Conservation (phyloP, 805 yeast species). For the Clavispora fructus region DNA sequence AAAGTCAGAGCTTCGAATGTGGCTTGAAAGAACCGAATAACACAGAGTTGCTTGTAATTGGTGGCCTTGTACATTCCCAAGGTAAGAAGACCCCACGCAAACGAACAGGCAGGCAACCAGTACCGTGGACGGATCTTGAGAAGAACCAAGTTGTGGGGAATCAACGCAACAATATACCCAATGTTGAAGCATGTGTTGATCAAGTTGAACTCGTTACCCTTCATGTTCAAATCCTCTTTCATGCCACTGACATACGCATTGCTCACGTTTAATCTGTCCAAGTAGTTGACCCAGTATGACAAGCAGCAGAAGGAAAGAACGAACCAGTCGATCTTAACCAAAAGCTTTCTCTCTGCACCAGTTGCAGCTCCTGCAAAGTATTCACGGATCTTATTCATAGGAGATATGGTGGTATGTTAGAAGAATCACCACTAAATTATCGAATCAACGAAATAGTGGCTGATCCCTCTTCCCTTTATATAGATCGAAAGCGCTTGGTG, state of each 20-base stretch:
- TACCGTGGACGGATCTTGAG: conserved; percentile 50
- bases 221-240: conserved; percentile 49
- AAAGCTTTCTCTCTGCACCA: conserved; percentile 20
- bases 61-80: conserved; percentile 46
- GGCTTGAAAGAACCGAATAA: conserved; percentile 56
- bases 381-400: neutral
- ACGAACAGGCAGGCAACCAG: conserved; percentile 50
- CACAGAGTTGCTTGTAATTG: conserved; percentile 47
- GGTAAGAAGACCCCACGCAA: conserved; percentile 54
- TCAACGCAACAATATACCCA: conserved; percentile 57
- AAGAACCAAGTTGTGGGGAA: conserved; percentile 55
- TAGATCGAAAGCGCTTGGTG: neutral
- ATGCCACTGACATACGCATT: conserved; percentile 67
- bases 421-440: neutral
- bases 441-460: neutral
- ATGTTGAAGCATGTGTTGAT: conserved; percentile 53
- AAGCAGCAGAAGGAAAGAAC: conserved; percentile 38
- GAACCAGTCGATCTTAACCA: conserved; percentile 37
- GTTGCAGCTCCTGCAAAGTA: conserved; percentile 9
- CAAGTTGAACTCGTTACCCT: conserved; percentile 45
- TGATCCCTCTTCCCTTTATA: neutral
- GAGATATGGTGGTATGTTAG: neutral
- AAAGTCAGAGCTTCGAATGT: conserved; percentile 56
- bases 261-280: conserved; percentile 51
- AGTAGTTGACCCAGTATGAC: conserved; percentile 46